Percentiles rank a stretch among this genome's conserved stretches.
phyloP scores from a whole-genome alignment of 148 eudicot species.

The Persicaria tinctoria region DNA sequence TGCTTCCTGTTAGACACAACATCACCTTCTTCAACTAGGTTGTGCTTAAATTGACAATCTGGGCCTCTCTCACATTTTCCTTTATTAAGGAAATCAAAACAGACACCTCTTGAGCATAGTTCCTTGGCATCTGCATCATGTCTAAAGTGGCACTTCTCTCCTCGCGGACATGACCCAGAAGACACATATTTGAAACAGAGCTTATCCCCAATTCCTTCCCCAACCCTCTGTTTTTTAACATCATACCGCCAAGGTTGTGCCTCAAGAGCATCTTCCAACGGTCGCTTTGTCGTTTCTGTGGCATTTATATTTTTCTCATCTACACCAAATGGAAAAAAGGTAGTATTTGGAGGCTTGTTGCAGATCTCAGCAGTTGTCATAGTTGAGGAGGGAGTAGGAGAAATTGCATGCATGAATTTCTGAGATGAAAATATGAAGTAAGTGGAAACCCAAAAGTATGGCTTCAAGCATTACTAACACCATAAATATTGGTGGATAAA shows the following conservation, averaged over 20 bases:
- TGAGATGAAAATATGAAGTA: slow-evolving; percentile 23
- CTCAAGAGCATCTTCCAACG: slow-evolving; percentile 44
- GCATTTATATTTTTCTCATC: slow-evolving; percentile 24
- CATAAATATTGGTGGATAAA: background rate
- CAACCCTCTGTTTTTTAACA: slow-evolving; percentile 62
- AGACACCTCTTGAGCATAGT: slow-evolving; percentile 76
- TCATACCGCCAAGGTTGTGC: slow-evolving; percentile 96
- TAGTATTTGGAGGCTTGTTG: slow-evolving; percentile 65
- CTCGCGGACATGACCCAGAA: slow-evolving; percentile 82
- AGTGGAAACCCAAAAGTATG: background rate
- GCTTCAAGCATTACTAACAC: background rate
- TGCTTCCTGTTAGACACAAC: slow-evolving; percentile 32
- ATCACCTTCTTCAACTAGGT: slow-evolving; percentile 57
- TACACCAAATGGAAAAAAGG: slow-evolving; percentile 50
- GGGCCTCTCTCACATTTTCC: slow-evolving; percentile 94
- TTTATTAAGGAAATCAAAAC: slow-evolving; percentile 88
- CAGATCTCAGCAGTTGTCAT: slow-evolving; percentile 69
- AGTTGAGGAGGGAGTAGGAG: slow-evolving; percentile 85
- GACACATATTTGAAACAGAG: slow-evolving; percentile 79
- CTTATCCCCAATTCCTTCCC: slow-evolving; percentile 47
- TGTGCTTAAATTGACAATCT: slow-evolving; percentile 78
- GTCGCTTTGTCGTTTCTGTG: slow-evolving; percentile 44
- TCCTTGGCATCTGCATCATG: slow-evolving; percentile 83
- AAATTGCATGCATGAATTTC: slow-evolving; percentile 96
- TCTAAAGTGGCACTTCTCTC: slow-evolving; percentile 70